Evolutionary conservation across 2,329 filamentous ascomycete species (phyloP).

Genomic region (Aspergillus transmontanensis): DNA sequence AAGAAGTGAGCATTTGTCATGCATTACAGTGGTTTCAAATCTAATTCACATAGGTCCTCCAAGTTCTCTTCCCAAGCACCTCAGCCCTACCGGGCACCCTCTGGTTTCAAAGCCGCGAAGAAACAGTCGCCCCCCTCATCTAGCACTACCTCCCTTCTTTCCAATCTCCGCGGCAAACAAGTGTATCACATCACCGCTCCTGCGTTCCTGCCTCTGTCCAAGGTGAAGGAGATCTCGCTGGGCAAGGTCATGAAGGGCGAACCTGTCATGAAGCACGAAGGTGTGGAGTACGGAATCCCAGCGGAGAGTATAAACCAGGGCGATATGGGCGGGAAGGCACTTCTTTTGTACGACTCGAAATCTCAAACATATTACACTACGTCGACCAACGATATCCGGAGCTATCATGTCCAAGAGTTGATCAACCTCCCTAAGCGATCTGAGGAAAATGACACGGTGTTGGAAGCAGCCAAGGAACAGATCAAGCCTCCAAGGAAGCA

Average conservation of each 20-base stretch:
- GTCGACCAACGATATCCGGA: slow-evolving; percentile 29
- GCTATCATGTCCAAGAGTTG: slow-evolving; percentile 41
- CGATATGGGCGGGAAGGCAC: slow-evolving; percentile 31
- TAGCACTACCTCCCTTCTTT: slow-evolving; percentile 36
- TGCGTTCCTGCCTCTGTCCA: slow-evolving; percentile 45
- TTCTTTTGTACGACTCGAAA: slow-evolving; percentile 41
- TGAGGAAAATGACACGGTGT: slow-evolving; percentile 25
- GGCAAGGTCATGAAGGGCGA: slow-evolving; percentile 44
- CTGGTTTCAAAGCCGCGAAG: slow-evolving; percentile 45
- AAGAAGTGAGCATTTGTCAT: slow-evolving; percentile 12
- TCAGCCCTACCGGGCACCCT: slow-evolving; percentile 44
- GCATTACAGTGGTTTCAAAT: background rate
- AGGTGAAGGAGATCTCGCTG: slow-evolving; percentile 48
- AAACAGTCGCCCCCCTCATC: slow-evolving; percentile 36
- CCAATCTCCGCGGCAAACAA: slow-evolving; percentile 48
- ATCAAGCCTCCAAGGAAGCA: slow-evolving; percentile 43
- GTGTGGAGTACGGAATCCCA: slow-evolving; percentile 45
- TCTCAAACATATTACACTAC: slow-evolving; percentile 37
- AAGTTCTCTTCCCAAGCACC: slow-evolving; percentile 28
- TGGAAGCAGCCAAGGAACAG: slow-evolving; percentile 29
- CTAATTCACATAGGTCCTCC: slow-evolving; percentile 11
- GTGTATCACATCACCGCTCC: slow-evolving; percentile 53
- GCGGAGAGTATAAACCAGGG: slow-evolving; percentile 34
- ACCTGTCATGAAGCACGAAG: slow-evolving; percentile 45
- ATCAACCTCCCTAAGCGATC: slow-evolving; percentile 33